Evolutionary conservation across 306 rosid genomes (phyloP).

Genomic region (Hippophae tibetana): DNA sequence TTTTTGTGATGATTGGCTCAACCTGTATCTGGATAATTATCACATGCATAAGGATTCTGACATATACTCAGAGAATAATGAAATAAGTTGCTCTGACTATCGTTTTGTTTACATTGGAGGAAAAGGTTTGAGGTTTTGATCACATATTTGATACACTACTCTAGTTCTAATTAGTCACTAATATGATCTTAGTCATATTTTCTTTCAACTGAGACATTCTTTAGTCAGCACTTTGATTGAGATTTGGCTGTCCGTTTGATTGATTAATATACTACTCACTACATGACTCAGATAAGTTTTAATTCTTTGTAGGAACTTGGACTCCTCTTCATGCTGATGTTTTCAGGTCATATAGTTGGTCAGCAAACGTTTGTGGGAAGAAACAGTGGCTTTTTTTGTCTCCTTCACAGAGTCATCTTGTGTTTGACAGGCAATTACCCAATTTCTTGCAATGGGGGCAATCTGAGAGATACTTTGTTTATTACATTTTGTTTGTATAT

Average conservation of each 20-base stretch:
- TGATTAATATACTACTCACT: constrained; percentile 1
- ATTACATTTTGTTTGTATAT: not conserved
- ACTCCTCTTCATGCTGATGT: constrained; percentile 98
- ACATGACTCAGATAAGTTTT: constrained; percentile 14
- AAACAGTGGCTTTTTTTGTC: constrained; percentile 81
- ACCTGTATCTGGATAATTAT: constrained; percentile 70
- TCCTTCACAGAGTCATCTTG: constrained; percentile 69
- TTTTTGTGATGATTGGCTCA: constrained; percentile 95
- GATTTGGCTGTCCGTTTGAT: not conserved
- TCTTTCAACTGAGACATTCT: not conserved
- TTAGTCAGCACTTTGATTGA: too few species aligned
- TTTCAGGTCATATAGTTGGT: constrained; percentile 96
- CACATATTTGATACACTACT: not conserved
- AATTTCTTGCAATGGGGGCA: constrained; percentile 9
- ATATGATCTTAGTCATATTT: constrained; percentile 4
- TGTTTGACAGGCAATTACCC: constrained; percentile 65
- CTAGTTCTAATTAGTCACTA: not conserved
- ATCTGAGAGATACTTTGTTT: not conserved
- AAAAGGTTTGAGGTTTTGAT: constrained; percentile 71
- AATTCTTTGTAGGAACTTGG: constrained; percentile 70
- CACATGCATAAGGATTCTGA: constrained; percentile 54
- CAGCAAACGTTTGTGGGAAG: constrained; percentile 83
- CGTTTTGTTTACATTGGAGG: constrained; percentile 89
- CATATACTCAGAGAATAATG: constrained; percentile 38
- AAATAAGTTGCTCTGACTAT: constrained; percentile 87